phyloP scores from a whole-genome alignment of 2,329 filamentous ascomycete genomes.

The Fusarium piperis region DNA sequence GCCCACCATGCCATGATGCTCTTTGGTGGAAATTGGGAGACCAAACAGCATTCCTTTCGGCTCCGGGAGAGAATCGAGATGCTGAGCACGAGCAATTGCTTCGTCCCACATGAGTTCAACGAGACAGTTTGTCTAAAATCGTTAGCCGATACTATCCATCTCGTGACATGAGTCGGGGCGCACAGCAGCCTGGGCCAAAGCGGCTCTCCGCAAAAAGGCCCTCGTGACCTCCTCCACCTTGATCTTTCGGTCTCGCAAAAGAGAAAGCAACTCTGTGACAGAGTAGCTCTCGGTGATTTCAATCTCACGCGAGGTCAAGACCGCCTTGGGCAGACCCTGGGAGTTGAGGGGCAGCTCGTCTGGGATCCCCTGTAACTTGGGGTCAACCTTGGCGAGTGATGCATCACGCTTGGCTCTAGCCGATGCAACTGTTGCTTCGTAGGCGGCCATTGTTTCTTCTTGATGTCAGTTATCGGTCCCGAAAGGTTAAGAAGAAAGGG shows the following conservation, averaged over 20 bases:
- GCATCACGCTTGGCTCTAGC: conserved; percentile 30
- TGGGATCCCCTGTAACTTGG: conserved; percentile 38
- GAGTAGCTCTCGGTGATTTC: conserved; percentile 44
- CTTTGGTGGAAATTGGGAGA: conserved; percentile 49
- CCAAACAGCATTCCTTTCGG: conserved; percentile 47
- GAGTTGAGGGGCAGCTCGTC: conserved; percentile 34
- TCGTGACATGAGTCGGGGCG: neutral
- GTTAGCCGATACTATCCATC: neutral
- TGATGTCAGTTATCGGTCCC: too few relatives aligned
- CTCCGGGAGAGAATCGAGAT: conserved; percentile 47
- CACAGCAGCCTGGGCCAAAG: conserved; percentile 41
- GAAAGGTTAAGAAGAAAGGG: neutral
- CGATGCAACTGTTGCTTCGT: conserved; percentile 20
- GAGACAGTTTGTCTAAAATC: conserved; percentile 45
- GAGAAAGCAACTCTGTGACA: conserved; percentile 31
- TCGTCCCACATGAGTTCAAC: conserved; percentile 49
- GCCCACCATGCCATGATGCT: conserved; percentile 50
- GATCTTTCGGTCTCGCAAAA: conserved; percentile 30
- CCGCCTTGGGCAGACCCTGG: conserved; percentile 29
- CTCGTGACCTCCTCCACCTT: conserved; percentile 42
- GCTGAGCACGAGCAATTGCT: conserved; percentile 46
- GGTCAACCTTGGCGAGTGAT: conserved; percentile 40
- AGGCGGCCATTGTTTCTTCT: conserved; percentile 13
- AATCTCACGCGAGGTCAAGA: conserved; percentile 40
- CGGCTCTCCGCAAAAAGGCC: conserved; percentile 40